Evolutionary conservation across 2,329 filamentous ascomycete species (phyloP), one percentile per base, ranked within the genome.

Genomic region (Hymenoscyphus albidus): DNA sequence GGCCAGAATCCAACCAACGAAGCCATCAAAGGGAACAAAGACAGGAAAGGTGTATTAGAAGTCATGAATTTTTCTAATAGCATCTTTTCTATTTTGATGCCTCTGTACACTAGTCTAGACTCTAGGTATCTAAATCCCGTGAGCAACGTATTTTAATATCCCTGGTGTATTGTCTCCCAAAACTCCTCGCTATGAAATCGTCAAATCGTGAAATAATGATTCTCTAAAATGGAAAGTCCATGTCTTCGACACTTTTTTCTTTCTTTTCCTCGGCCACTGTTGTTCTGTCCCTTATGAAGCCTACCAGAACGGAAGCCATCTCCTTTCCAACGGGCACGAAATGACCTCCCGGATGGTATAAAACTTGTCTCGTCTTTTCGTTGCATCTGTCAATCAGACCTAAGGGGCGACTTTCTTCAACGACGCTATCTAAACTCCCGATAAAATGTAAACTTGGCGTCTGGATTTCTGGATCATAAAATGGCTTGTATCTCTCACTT

Each of bases 291-390:
- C 80, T 81, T 58, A 95, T 86, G 74, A 93, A 96, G 0, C 83
- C 86, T 4, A 89, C 87, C 69, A 96, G 78, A 39, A 89, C 89
- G 80, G 89, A 88, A 22, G 89, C 86, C 84, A 90, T 95, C 70
- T 93, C 89, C 79, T 90, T 92, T 70, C 88, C 86, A 65, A 92
- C 87, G 0, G 94, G 94, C 73, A 97, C 85, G 73, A 96, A 93
- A 76, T 98, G 94, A 0, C 93, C 93, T 7, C 94, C 94, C 1
- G 94, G 93, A 77, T 76, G 75, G 54, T 96, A 92, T 71, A 89
- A 84, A 71, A 86, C 74, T 68, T 85, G 80, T 39, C 63, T 66
- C 14, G 39, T 68, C 38, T 39, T 64, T 73, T 81, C 57, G 0
- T 81, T 82, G 75, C 88, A 92, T 58, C 83, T 81, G 31, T 92